Evolutionary conservation across 345 rosid genomes (phyloP).

Genomic region (Populus ilicifolia): DNA sequence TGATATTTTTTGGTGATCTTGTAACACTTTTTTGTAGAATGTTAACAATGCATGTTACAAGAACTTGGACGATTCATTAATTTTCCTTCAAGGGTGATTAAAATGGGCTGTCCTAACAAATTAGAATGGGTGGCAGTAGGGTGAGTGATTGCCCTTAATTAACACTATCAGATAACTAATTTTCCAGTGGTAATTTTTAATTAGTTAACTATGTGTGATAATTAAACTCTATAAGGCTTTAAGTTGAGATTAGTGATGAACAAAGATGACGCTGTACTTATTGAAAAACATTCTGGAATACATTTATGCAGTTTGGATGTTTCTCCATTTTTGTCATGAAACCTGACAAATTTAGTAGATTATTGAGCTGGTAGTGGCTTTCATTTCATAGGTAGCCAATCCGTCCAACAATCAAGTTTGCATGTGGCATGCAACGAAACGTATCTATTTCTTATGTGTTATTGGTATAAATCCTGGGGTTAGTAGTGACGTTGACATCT

Average conservation of each 20-base stretch:
- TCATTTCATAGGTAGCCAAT: neutral
- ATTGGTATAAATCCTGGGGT: no score
- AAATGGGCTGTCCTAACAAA: neutral
- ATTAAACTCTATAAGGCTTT: neutral
- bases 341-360: neutral
- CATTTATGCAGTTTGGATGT: neutral
- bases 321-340: neutral
- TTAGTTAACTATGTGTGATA: neutral
- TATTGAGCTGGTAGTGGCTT: neutral
- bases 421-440: no score
- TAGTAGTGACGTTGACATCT: neutral
- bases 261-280: neutral
- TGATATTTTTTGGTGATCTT: neutral
- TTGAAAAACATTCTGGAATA: neutral
- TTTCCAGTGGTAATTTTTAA: neutral
- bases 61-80: no score
- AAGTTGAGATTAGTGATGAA: neutral
- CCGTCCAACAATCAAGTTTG: no score
- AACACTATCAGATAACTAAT: neutral
- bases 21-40: no score
- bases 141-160: neutral
- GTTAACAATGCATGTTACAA: no score
- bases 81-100: neutral
- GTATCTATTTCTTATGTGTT: no score
- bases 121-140: neutral